Evolutionary conservation across 73 alveolate genomes (phyloP).

Genomic region (Tetrahymena borealis): DNA sequence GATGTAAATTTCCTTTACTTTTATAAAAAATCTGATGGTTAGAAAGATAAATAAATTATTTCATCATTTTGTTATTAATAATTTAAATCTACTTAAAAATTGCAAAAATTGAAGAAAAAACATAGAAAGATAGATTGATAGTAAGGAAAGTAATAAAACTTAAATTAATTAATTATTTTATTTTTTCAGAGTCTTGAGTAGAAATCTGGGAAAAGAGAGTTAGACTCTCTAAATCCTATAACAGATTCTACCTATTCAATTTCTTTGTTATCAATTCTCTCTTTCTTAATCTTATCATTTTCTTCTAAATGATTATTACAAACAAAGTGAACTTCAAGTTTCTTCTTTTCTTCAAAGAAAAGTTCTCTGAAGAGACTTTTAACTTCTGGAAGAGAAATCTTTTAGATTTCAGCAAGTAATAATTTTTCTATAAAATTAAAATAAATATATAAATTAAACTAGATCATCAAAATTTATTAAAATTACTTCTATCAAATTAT

Average conservation of each 20-base stretch:
- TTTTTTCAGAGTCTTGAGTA: neutral
- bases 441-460: neutral
- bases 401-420: neutral
- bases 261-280: neutral
- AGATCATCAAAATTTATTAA: neutral
- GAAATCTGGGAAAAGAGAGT: neutral
- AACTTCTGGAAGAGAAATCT: neutral
- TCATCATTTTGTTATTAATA: no score
- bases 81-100: no score
- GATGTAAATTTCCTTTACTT: no score
- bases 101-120: no score
- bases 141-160: no score
- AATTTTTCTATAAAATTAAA: neutral
- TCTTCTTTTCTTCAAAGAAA: neutral
- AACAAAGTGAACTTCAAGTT: neutral
- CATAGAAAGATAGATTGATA: no score
- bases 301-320: neutral
- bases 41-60: no score
- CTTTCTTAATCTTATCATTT: neutral
- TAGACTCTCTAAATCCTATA: neutral
- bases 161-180: no score
- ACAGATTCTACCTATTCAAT: neutral
- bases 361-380: neutral
- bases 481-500: conserved; percentile 21
- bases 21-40: no score